Evolutionary conservation across 2,329 filamentous ascomycete genomes (phyloP).

Genomic region (Diaporthe ampelina): DNA sequence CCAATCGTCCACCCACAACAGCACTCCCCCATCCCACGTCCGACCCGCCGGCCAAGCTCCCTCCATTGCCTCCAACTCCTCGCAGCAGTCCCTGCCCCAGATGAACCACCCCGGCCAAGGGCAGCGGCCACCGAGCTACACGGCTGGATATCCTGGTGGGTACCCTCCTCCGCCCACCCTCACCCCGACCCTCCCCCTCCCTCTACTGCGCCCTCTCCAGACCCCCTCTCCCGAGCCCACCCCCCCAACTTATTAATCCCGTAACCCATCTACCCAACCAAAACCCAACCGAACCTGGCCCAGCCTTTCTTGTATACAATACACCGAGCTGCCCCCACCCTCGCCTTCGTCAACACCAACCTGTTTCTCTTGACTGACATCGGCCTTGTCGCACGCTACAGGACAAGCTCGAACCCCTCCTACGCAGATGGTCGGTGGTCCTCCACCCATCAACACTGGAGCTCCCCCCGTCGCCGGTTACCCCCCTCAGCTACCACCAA

Average conservation of each 20-base stretch:
- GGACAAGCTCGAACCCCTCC: conserved; percentile 68
- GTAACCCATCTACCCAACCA: conserved; percentile 65
- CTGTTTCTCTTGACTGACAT: conserved; percentile 59
- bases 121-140: conserved; percentile 75
- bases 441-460: conserved; percentile 77
- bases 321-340: conserved; percentile 4
- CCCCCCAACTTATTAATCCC: conserved; percentile 37
- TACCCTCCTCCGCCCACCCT: conserved; percentile 32
- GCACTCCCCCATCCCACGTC: conserved; percentile 46
- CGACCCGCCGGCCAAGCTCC: conserved; percentile 55
- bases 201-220: conserved; percentile 15
- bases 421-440: conserved; percentile 73
- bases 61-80: conserved; percentile 62
- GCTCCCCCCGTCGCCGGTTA: conserved; percentile 69
- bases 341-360: conserved; percentile 39
- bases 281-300: conserved; percentile 42
- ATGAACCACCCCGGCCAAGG: conserved; percentile 75
- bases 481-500: conserved; percentile 65
- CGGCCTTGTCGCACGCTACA: conserved; percentile 67
- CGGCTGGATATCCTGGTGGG: conserved; percentile 55
- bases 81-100: conserved; percentile 65
- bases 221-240: conserved; percentile 11
- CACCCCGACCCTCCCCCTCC: conserved; percentile 44
- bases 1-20: conserved; percentile 43
- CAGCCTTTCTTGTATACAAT: not conserved